Conservation (phyloP, 352 stramenopile species). For the Pythium dissimile region DNA sequence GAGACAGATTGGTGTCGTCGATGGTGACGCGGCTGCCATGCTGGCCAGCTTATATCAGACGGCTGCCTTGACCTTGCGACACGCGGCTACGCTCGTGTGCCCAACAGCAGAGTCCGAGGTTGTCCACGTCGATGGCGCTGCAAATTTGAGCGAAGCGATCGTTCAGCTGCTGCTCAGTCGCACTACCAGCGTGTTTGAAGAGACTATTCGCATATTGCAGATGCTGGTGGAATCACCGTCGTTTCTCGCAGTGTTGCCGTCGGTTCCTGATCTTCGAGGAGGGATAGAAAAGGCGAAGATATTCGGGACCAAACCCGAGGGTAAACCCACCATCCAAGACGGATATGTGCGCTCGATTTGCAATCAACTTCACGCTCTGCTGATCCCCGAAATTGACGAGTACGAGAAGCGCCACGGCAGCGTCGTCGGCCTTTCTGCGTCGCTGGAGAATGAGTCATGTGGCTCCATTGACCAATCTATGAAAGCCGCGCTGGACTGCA, state of each 20-base stretch:
- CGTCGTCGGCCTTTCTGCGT: slow-evolving; percentile 36
- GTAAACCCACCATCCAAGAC: slow-evolving; percentile 31
- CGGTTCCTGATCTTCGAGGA: slow-evolving; percentile 49
- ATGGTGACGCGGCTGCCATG: slow-evolving; percentile 7
- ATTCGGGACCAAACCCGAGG: slow-evolving; percentile 31
- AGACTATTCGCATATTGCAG: slow-evolving; percentile 55
- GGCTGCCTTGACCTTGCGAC: slow-evolving; percentile 12
- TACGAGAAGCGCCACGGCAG: slow-evolving; percentile 48
- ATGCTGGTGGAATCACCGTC: slow-evolving; percentile 41
- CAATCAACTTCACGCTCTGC: slow-evolving; percentile 31
- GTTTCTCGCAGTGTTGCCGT: slow-evolving; percentile 25
- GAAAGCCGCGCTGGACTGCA: slow-evolving; percentile 29
- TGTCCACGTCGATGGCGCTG: background rate
- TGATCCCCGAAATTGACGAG: slow-evolving; percentile 48
- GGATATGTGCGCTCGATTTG: slow-evolving; percentile 42
- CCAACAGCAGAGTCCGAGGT: background rate
- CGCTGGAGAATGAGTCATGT: slow-evolving; percentile 18
- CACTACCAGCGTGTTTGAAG: slow-evolving; percentile 48
- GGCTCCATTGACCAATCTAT: slow-evolving; percentile 17
- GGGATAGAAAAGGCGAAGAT: slow-evolving; percentile 47
- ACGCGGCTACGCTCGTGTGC: slow-evolving; percentile 26
- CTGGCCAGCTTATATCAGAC: slow-evolving; percentile 1
- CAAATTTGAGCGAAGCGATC: slow-evolving; percentile 38
- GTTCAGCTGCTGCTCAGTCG: slow-evolving; percentile 56
- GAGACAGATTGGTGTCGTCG: background rate